A percentile compares a stretch with the other conserved stretches of the same genome.
Evolutionary conservation across 139 green algal species (phyloP).

Genomic region (Chlorella sp.): DNA sequence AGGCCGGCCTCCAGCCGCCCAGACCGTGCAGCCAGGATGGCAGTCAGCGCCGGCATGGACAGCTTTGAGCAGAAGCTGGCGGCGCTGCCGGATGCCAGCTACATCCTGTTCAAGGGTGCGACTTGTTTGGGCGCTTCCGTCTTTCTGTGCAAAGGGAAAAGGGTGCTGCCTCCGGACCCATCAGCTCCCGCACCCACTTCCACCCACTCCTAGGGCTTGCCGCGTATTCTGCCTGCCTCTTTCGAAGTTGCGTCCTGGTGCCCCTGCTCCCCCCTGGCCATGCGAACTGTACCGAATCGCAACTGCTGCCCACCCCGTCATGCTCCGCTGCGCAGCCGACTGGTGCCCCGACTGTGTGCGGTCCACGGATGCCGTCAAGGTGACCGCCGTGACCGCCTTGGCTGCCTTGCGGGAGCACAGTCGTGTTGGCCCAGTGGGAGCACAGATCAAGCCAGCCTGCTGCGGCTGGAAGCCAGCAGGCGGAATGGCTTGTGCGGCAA

Average conservation of each 20-base stretch:
- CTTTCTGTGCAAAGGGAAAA: not conserved
- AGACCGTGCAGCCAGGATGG: not conserved
- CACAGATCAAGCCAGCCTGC: no score
- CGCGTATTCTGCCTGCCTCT: no score
- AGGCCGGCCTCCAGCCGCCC: no score
- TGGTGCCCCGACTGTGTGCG: slow-evolving; percentile 20
- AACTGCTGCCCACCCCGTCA: not conserved
- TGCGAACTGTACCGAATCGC: not conserved
- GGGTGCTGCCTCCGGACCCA: not conserved
- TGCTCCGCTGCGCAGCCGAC: not conserved
- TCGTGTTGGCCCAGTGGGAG: no score
- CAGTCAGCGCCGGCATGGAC: not conserved
- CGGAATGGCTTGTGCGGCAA: no score
- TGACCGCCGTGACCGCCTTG: no score
- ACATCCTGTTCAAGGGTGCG: slow-evolving; percentile 6
- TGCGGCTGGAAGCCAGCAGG: no score
- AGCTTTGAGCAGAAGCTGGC: not conserved
- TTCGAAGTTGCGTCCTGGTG: no score
- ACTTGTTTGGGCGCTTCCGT: not conserved
- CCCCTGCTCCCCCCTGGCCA: not conserved
- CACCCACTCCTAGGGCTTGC: no score
- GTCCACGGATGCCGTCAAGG: not conserved
- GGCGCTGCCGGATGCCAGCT: not conserved
- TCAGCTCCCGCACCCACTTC: not conserved
- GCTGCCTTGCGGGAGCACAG: no score